Base-by-base conservation (phyloP, 2,329 filamentous ascomycete species). In the Orbilia brochopaga region DNA sequence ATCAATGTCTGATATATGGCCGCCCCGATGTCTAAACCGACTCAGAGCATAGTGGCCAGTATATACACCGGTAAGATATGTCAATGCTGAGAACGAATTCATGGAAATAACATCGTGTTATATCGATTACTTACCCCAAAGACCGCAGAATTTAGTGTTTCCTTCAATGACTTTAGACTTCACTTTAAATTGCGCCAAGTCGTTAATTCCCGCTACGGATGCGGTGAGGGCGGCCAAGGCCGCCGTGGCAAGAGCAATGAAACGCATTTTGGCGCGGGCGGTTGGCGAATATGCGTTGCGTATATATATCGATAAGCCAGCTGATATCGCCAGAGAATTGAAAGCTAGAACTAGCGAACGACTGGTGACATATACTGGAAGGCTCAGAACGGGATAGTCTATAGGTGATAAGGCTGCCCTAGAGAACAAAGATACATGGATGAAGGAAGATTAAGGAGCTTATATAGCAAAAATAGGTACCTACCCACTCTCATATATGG, bases 91-190 rank as follows among this genome's bases (percentile, higher is more conserved):
- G n/a, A n/a, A n/a, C n/a, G n/a, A n/a, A n/a, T n/a, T n/a, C n/a
- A n/a, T n/a, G n/a, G n/a, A n/a, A n/a, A n/a, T n/a, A n/a, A n/a
- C n/a, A n/a, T n/a, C n/a, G n/a, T n/a, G n/a, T n/a, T n/a, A n/a
- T n/a, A n/a, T n/a, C n/a, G n/a, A n/a, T n/a, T n/a, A n/a, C 40
- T 11, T 70, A 70, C 66, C 66, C 66, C 66, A 70, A 35, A 70
- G 66, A 7, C 59, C 59, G 17, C 63, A 54, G 52, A 70, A 70
- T 19, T 59, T 70, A 5, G 35, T 53, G 15, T 64, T 70, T 19
- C 66, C 66, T 52, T 63, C 46, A 15, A 60, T 60, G 13, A 70
- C 66, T 19, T 70, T 60, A 0, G 55, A 19, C 32, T 64, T 54
- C 8, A 70, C 59, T 52, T 70, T 59, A 23, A 70, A 70, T 11